A percentile compares a stretch with the other conserved stretches of the same genome.
These are phyloP conservation scores for Fusarium graminum DNA, from an alignment of 2,329 filamentous ascomycete genomes.

Conservation along the genomic window DNA sequence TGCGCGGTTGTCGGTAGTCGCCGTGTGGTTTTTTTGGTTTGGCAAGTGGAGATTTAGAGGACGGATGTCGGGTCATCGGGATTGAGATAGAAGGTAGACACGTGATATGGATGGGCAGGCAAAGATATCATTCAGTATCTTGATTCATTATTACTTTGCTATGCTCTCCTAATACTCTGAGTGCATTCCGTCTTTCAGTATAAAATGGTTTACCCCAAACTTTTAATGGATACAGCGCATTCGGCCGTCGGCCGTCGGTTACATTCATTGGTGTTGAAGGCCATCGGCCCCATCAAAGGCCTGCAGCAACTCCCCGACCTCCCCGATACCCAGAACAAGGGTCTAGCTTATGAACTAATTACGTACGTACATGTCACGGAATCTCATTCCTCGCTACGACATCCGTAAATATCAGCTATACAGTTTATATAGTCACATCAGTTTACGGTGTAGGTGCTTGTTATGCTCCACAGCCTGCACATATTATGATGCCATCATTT, in stretches of 20 bases:
- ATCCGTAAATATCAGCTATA: background rate
- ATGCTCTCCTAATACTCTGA: background rate
- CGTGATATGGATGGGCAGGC: background rate
- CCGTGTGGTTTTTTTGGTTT: conserved; percentile 11
- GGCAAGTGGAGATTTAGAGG: conserved; percentile 15
- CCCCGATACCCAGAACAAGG: conserved; percentile 37
- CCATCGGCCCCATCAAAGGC: conserved; percentile 25
- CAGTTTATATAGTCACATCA: background rate
- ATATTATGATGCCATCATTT: background rate
- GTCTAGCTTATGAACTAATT: conserved; percentile 8
- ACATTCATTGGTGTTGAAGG: conserved; percentile 35
- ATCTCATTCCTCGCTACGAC: conserved; percentile 5
- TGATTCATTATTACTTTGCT: no score
- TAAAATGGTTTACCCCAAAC: conserved; percentile 7
- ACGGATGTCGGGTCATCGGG: conserved; percentile 39
- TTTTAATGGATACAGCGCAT: conserved; percentile 23
- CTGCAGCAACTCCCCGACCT: conserved; percentile 42
- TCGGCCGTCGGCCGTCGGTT: conserved; percentile 41
- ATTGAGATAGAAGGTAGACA: background rate
- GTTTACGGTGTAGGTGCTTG: no score
- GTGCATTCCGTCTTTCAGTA: background rate
- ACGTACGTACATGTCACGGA: conserved; percentile 16
- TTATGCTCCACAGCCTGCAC: no score
- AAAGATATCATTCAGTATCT: background rate
- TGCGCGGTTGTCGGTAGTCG: conserved; percentile 39